These are phyloP conservation scores for Huntiella moniliformis DNA, from an alignment of 2,329 filamentous ascomycete species.

Conservation along the genomic window DNA sequence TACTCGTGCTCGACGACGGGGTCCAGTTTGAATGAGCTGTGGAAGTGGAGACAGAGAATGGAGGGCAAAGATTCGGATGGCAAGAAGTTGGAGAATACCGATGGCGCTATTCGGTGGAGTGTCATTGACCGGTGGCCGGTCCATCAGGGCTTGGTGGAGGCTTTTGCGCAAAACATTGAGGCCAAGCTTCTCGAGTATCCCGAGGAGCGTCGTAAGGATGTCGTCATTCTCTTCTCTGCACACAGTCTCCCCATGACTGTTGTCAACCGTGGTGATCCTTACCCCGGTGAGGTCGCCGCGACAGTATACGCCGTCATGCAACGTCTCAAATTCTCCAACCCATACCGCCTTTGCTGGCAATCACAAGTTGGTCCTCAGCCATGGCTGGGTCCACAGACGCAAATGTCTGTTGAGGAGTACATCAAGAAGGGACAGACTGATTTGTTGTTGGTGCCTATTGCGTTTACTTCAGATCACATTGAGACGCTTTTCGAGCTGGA, in stretches of 20 bases:
- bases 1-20: slow-evolving; percentile 97
- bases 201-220: slow-evolving; percentile 56
- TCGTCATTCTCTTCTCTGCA: slow-evolving; percentile 80
- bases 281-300: slow-evolving; percentile 85
- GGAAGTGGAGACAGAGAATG: slow-evolving; percentile 84
- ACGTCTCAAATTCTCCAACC: slow-evolving; percentile 68
- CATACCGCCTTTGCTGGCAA: slow-evolving; percentile 91
- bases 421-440: slow-evolving; percentile 83
- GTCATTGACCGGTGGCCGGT: slow-evolving; percentile 95
- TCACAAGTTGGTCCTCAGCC: slow-evolving; percentile 90
- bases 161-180: slow-evolving; percentile 85
- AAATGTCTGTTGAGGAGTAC: slow-evolving; percentile 71
- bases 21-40: slow-evolving; percentile 87
- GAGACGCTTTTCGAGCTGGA: slow-evolving; percentile 93
- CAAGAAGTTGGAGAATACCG: slow-evolving; percentile 13
- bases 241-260: slow-evolving; percentile 95
- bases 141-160: slow-evolving; percentile 77
- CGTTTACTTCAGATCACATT: slow-evolving; percentile 97
- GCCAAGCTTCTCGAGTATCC: slow-evolving; percentile 70
- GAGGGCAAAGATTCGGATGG: slow-evolving; percentile 48
- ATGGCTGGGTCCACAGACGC: slow-evolving; percentile 90
- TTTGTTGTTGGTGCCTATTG: slow-evolving; percentile 79
- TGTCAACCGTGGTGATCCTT: slow-evolving; percentile 88
- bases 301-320: slow-evolving; percentile 97
- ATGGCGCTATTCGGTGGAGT: slow-evolving; percentile 77